Evolutionary conservation across 1,284 basidiomycete genomes (phyloP).

Genomic region (Microbotryum scabiosae): DNA sequence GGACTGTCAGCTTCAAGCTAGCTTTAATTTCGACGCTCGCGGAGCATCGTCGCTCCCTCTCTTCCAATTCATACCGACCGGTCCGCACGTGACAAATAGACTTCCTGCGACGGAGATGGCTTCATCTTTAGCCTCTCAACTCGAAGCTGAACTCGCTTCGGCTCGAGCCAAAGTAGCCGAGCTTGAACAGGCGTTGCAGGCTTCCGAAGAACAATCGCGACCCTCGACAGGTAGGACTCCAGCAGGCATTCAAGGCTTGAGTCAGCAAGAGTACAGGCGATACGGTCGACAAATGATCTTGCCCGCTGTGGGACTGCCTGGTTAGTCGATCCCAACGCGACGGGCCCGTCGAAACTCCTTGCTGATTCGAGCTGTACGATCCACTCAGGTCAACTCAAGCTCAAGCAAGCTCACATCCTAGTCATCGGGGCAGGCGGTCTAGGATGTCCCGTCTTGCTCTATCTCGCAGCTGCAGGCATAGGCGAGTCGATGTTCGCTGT

Average conservation of each 20-base stretch:
- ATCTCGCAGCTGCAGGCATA: constrained; percentile 83
- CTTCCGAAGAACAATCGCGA: no score
- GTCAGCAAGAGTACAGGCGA: constrained; percentile 63
- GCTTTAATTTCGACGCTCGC: no score
- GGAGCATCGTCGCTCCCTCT: no score
- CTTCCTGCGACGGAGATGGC: no score
- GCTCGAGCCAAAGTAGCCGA: background rate
- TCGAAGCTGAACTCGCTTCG: constrained; percentile 15
- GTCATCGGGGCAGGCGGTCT: constrained; percentile 94
- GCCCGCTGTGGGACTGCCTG: constrained; percentile 74
- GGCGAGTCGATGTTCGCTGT: constrained; percentile 48
- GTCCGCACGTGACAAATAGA: no score
- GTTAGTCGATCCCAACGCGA: constrained; percentile 34
- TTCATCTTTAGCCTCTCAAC: background rate
- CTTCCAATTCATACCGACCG: no score
- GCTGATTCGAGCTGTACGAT: background rate
- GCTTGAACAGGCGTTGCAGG: no score
- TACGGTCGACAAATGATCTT: constrained; percentile 98
- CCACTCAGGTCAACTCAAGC: constrained; percentile 67
- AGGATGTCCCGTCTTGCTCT: constrained; percentile 90
- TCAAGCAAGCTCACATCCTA: constrained; percentile 65
- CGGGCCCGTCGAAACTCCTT: background rate
- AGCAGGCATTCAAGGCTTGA: constrained; percentile 31
- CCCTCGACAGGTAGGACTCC: no score
- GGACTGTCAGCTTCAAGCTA: no score